Conservation (phyloP, 768 basidiomycete species). For the Naematelia encephala region DNA sequence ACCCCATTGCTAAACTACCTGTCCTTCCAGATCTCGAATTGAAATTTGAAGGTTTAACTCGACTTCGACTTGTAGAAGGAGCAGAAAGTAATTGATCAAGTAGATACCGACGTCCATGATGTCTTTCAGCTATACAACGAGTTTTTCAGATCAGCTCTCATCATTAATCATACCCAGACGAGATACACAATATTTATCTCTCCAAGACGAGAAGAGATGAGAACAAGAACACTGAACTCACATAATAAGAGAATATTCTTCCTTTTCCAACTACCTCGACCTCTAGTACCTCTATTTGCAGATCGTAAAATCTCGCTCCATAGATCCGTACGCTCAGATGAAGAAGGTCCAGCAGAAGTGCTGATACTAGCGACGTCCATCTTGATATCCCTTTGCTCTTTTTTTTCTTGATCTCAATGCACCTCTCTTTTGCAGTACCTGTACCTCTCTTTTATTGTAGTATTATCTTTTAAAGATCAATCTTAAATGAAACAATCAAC, state of each 20-base stretch:
- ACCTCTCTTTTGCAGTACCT: too few relatives aligned
- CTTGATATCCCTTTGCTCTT: neutral
- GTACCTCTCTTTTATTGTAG: too few relatives aligned
- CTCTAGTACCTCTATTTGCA: conserved; percentile 71
- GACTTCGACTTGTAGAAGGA: conserved; percentile 56
- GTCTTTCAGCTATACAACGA: conserved; percentile 33
- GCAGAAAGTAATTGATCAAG: conserved; percentile 18
- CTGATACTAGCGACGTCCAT: neutral
- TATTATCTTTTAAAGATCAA: too few relatives aligned
- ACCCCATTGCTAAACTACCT: conserved; percentile 80
- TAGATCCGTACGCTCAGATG: conserved; percentile 57
- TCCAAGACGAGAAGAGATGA: conserved; percentile 1
- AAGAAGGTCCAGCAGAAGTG: too few relatives aligned
- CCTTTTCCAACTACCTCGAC: conserved; percentile 58
- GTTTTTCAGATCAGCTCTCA: conserved; percentile 3
- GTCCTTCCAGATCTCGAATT: conserved; percentile 32
- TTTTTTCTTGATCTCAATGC: too few relatives aligned
- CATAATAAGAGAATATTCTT: conserved; percentile 83
- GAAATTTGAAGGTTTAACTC: conserved; percentile 60
- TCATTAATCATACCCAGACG: neutral
- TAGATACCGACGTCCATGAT: conserved; percentile 29
- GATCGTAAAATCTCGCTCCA: conserved; percentile 88
- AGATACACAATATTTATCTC: neutral
- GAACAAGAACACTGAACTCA: conserved; percentile 22
- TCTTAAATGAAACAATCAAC: too few relatives aligned